A percentile compares a stretch with the other conserved stretches of the same genome.
Evolutionary conservation across 345 rosid genomes (phyloP).

Genomic region (Angophora floribunda): DNA sequence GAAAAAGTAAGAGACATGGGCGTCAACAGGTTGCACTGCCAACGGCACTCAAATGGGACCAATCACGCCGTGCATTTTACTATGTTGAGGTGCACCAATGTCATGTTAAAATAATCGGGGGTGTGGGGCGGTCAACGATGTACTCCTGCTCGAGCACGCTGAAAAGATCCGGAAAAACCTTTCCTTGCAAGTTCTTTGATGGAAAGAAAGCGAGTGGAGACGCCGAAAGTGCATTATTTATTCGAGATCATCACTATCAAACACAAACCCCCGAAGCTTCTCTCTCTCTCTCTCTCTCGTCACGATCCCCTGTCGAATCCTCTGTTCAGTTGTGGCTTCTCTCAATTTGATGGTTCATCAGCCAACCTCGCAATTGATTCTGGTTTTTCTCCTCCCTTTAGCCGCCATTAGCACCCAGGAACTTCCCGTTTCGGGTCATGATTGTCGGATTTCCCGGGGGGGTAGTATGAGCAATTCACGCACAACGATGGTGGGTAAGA

Average conservation of each 20-base stretch:
- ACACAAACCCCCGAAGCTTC: too few species aligned
- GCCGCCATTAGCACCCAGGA: background rate
- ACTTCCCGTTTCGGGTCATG: background rate
- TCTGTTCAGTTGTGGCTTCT: background rate
- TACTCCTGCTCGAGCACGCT: background rate
- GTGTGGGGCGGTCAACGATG: too few species aligned
- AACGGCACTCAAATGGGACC: too few species aligned
- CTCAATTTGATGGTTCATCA: background rate
- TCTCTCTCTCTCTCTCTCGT: background rate
- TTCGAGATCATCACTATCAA: background rate
- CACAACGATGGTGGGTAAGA: constrained; percentile 32
- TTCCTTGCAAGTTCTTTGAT: background rate
- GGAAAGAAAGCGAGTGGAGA: background rate
- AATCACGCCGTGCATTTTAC: too few species aligned
- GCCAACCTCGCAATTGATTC: background rate
- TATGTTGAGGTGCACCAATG: too few species aligned
- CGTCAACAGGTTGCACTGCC: background rate
- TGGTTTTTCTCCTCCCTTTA: background rate
- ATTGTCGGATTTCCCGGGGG: background rate
- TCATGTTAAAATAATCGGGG: too few species aligned
- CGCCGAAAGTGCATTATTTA: background rate
- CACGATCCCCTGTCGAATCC: background rate
- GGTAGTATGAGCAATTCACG: constrained; percentile 51
- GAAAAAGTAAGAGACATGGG: background rate
- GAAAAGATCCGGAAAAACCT: background rate